phyloP scores from a whole-genome alignment of 2,329 filamentous ascomycete species.

The Simplicillium sp. region DNA sequence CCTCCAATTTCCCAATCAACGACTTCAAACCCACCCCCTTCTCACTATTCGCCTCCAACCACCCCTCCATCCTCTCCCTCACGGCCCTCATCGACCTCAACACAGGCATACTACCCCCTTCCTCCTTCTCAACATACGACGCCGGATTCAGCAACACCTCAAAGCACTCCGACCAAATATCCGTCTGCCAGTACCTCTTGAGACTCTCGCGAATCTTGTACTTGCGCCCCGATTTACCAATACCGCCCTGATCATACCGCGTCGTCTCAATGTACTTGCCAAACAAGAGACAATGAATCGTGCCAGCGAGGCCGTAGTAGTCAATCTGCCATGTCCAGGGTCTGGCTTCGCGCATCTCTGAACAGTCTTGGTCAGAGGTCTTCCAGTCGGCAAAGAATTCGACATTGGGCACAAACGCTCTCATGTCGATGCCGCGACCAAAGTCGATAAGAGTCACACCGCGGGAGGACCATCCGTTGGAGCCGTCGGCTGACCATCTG shows the following conservation, averaged over 20 bases:
- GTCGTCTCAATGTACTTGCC: conserved; percentile 88
- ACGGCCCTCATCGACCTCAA: conserved; percentile 57
- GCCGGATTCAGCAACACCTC: conserved; percentile 78
- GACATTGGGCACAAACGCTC: conserved; percentile 64
- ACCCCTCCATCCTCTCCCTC: conserved; percentile 73
- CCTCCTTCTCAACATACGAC: conserved; percentile 54
- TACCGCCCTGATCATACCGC: conserved; percentile 41
- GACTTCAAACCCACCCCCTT: conserved; percentile 67
- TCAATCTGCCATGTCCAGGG: conserved; percentile 98
- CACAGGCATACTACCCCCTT: conserved; percentile 61
- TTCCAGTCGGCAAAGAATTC: conserved; percentile 93
- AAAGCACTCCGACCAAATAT: conserved; percentile 79
- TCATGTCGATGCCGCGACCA: conserved; percentile 89
- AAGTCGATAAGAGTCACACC: conserved; percentile 90
- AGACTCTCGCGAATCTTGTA: conserved; percentile 76
- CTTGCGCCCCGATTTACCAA: conserved; percentile 52
- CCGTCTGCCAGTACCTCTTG: conserved; percentile 95
- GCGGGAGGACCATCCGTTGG: conserved; percentile 68
- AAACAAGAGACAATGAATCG: conserved; percentile 81
- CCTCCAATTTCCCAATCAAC: conserved; percentile 55
- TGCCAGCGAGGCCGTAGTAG: conserved; percentile 85
- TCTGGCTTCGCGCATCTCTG: conserved; percentile 86
- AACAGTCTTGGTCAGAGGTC: conserved; percentile 76
- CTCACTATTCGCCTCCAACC: conserved; percentile 75
- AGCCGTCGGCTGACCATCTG: conserved; percentile 65